Evolutionary conservation across 805 yeast genomes (phyloP), one percentile per base, ranked within the genome.

Genomic region (Kregervanrija pseudodelftensis): DNA sequence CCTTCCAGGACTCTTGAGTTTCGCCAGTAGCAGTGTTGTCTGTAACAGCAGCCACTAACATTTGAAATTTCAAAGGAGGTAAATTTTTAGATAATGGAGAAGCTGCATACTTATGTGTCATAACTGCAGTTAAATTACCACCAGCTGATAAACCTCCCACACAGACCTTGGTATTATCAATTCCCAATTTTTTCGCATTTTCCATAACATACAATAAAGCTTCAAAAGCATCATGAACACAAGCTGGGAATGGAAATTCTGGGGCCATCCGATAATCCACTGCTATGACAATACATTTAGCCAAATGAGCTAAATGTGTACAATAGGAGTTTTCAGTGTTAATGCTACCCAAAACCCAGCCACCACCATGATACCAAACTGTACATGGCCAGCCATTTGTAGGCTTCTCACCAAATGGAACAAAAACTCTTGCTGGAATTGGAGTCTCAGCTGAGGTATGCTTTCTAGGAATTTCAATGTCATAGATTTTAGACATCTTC

Each of bases 251-350:
- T 16, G 73, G 72, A 51, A 59, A 49, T 52, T 74, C 76, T 3
- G 79, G 80, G 0, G 77, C 77, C 44, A 72, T 55, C 36, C 79
- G 49, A 56, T 74, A 74, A 53, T 74, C 77, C n/a, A 74, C 72
- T 8, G 68, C 59, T 10, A 74, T 58, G 11, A 72, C 56, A 14
- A 52, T 40, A 39, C 57, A 74, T 39, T 64, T 47, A 10, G 68
- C 64, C 16, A 51, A 43, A 33, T 64, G 63, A 17, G 73, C 70
- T 36, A 66, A 49, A 45, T 68, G 66, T 3, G 74, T 64, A 48
- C 74, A 70, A 52, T 58, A 67, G 2, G 70, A 62, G 56, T 71
- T 69, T 39, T 63, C 67, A 1, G 65, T 59, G 17, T 52, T 55
- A 33, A 62, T 54, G 22, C 55, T 57, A 12, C 67, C 67, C 22